phyloP scores from a whole-genome alignment of 768 basidiomycete species.

The Trichaptum fuscoviolaceum region DNA sequence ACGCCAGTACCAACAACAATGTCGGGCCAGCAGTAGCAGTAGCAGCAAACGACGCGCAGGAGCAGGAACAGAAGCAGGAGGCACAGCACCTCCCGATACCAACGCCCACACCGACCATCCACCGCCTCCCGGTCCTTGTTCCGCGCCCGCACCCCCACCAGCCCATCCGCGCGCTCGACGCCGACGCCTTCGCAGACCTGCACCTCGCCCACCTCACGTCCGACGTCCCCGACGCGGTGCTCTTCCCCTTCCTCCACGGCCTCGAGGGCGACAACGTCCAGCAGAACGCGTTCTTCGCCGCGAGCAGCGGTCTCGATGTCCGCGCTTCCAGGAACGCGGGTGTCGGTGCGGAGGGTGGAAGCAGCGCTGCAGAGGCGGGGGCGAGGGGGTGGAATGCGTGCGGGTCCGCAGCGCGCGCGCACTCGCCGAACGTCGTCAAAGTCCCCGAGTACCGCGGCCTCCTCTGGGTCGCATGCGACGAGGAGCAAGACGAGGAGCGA shows the following conservation, averaged over 20 bases:
- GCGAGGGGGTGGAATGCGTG: constrained; percentile 11
- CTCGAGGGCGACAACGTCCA: constrained; percentile 75
- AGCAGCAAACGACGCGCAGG: not conserved
- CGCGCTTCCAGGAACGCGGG: constrained; percentile 15
- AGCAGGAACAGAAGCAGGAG: not conserved
- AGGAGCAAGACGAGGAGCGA: constrained; percentile 38
- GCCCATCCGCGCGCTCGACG: constrained; percentile 38
- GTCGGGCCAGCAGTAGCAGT: not conserved
- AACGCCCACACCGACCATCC: constrained; percentile 9
- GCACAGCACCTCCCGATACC: not conserved
- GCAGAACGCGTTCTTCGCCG: constrained; percentile 77
- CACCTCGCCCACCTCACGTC: constrained; percentile 58
- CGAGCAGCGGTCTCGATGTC: constrained; percentile 20
- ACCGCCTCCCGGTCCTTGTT: constrained; percentile 24
- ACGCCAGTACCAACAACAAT: not conserved
- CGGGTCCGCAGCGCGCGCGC: too few species aligned
- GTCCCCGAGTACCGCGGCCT: constrained; percentile 54
- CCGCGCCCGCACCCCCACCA: constrained; percentile 31
- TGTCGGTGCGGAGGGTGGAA: not conserved
- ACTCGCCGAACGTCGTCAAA: constrained; percentile 15
- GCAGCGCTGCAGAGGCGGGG: constrained; percentile 10
- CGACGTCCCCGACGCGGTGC: constrained; percentile 73
- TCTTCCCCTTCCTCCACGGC: constrained; percentile 89
- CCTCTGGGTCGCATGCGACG: constrained; percentile 78
- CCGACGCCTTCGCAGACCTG: constrained; percentile 49